Percentiles rank a stretch among this genome's conserved stretches.
phyloP scores from a whole-genome alignment of 2,329 filamentous ascomycete genomes.

The Epichloe gansuensis region DNA sequence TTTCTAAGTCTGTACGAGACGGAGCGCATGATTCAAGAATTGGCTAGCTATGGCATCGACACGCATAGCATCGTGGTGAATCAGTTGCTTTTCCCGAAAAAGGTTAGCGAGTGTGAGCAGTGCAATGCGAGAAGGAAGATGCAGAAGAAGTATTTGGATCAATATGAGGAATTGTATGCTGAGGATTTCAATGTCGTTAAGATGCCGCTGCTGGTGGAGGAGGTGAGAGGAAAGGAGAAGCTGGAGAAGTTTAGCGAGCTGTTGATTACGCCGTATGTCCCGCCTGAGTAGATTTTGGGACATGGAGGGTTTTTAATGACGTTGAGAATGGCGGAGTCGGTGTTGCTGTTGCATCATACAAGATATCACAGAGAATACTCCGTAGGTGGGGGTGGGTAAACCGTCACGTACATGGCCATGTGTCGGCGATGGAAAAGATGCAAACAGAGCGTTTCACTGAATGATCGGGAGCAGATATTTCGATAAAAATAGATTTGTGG shows the following conservation, averaged over 20 bases:
- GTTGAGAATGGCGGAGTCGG: not conserved
- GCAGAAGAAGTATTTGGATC: slow-evolving; percentile 98
- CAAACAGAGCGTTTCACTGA: too few relatives aligned
- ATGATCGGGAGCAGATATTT: not conserved
- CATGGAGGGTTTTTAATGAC: not conserved
- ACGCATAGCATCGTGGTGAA: slow-evolving; percentile 97
- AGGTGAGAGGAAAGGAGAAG: slow-evolving; percentile 90
- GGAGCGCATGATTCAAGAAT: slow-evolving; percentile 98
- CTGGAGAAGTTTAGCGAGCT: slow-evolving; percentile 83
- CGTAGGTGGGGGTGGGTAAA: too few relatives aligned
- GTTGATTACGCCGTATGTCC: slow-evolving; percentile 64
- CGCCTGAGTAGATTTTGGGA: slow-evolving; percentile 35
- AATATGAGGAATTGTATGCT: slow-evolving; percentile 96
- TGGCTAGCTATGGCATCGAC: slow-evolving; percentile 86
- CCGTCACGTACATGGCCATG: too few relatives aligned
- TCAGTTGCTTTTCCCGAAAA: slow-evolving; percentile 85
- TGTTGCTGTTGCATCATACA: not conserved
- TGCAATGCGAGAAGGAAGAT: slow-evolving; percentile 92
- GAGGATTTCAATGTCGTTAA: slow-evolving; percentile 94
- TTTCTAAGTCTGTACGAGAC: slow-evolving; percentile 97
- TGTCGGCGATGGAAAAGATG: too few relatives aligned
- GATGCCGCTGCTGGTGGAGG: slow-evolving; percentile 92
- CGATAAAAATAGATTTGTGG: not conserved
- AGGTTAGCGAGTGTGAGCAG: slow-evolving; percentile 79
- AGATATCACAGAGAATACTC: not conserved